These are phyloP conservation scores for Cladophialophora yegresii DNA, from an alignment of 2,329 filamentous ascomycete species.

Conservation along the genomic window DNA sequence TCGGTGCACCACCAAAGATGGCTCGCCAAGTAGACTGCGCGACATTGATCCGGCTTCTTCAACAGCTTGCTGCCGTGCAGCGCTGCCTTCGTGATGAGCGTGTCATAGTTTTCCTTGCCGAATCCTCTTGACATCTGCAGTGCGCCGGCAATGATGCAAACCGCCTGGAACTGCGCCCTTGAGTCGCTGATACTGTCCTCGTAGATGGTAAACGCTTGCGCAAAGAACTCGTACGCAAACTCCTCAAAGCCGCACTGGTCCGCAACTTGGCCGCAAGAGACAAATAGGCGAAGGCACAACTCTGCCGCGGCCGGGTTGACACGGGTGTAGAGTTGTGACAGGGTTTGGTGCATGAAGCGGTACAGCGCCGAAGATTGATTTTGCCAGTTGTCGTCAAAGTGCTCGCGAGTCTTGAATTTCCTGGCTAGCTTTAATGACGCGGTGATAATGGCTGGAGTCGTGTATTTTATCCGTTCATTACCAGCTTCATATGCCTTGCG, in stretches of 20 bases:
- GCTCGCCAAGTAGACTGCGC: slow-evolving; percentile 92
- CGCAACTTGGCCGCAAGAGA: slow-evolving; percentile 87
- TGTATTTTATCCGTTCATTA: slow-evolving; percentile 93
- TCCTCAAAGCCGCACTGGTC: slow-evolving; percentile 92
- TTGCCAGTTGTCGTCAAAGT: slow-evolving; percentile 75
- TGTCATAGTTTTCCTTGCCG: slow-evolving; percentile 97
- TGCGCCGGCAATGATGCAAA: slow-evolving; percentile 87
- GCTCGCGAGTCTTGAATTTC: slow-evolving; percentile 85
- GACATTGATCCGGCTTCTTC: slow-evolving; percentile 96
- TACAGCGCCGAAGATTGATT: slow-evolving; percentile 77
- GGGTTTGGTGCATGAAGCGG: slow-evolving; percentile 89
- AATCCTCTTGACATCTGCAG: slow-evolving; percentile 88
- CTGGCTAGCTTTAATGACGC: slow-evolving; percentile 86
- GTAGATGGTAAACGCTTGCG: slow-evolving; percentile 96
- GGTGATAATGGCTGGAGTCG: slow-evolving; percentile 88
- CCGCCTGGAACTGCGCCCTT: slow-evolving; percentile 94
- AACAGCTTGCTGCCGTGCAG: slow-evolving; percentile 94
- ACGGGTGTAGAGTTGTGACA: slow-evolving; percentile 84
- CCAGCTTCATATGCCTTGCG: slow-evolving; percentile 86
- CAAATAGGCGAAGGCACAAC: slow-evolving; percentile 83
- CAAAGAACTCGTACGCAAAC: slow-evolving; percentile 96
- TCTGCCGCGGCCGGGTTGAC: slow-evolving; percentile 82
- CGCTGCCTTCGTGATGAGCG: slow-evolving; percentile 94
- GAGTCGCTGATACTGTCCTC: slow-evolving; percentile 96
- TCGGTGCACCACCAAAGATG: slow-evolving; percentile 98